These are phyloP conservation scores for Eucalyptus marginata DNA, from an alignment of 345 rosid species.

Conservation along the genomic window DNA sequence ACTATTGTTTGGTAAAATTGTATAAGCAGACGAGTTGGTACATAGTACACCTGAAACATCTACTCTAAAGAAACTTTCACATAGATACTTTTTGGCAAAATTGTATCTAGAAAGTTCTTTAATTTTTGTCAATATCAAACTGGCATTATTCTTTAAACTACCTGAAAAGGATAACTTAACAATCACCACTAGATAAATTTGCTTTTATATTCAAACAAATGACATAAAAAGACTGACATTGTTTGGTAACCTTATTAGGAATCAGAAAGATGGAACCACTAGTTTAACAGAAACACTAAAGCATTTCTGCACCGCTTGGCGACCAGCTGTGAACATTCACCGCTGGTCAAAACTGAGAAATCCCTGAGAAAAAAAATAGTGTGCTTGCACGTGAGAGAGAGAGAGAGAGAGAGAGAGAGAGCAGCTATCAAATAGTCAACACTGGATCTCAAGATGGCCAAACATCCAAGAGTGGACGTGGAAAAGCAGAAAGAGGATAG, in stretches of 20 bases:
- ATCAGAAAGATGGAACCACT: neutral
- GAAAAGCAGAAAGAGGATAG: neutral
- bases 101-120: neutral
- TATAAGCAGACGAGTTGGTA: neutral
- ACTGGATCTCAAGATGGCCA: neutral
- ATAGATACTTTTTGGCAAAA: neutral
- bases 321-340: neutral
- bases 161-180: neutral
- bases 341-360: neutral
- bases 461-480: neutral
- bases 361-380: neutral
- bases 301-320: neutral
- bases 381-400: neutral
- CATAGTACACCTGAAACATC: neutral
- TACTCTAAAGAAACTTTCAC: neutral
- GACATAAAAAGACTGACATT: neutral
- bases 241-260: neutral
- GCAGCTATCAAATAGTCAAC: neutral
- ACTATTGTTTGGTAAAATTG: neutral
- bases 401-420: neutral
- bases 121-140: neutral
- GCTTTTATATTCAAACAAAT: neutral
- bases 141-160: neutral
- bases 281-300: neutral
- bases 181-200: neutral